Base-by-base conservation (phyloP, 2,329 filamentous ascomycete species). In the Grosmannia huntii region DNA sequence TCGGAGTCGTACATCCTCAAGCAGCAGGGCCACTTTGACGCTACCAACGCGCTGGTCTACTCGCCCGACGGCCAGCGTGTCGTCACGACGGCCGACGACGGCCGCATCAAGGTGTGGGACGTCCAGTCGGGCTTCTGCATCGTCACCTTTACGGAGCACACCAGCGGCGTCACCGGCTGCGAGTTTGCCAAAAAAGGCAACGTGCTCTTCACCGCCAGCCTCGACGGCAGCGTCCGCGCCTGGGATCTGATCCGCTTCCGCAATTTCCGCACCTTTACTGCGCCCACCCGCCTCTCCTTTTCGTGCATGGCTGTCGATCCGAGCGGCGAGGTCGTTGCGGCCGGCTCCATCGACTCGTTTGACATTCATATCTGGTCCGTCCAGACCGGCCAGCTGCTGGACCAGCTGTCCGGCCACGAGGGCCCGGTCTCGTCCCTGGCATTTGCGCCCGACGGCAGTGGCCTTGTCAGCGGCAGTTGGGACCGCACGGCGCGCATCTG, bases 321-420 rank as follows among this genome's bases (percentile, higher is more conserved):
- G 0, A 96, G 90, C 63, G 94, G 94, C 57, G 95, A 99, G 71
- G 89, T 99, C 10, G 88, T 99, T 3, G 95, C 92, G 60, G 94
- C 94, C 11, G 94, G 92, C 2, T 97, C 92, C 1, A 79, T 95
- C 19, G 94, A 99, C 70, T 96, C 91, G 5, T 97, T 96, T 64
- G 92, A 97, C 67, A 89, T 99, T 56, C 91, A 99, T 72, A 88
- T 99, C 62, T 99, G 94, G 94, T 96, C 90, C 5, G 95, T 99
- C 4, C 94, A 99, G 69, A 99, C 92, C 0, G 94, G 94, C 3
- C 94, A 99, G 70, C 77, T 99, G 21, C 82, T 99, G 6, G 94
- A 99, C 69, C 87, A 87, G 64, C 77, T 99, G 27, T 82, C 91
- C 7, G 95, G 94, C 1, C 94, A 99, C 65, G 92, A 99, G 73